These are phyloP conservation scores for Nothophaeocryptopus gaeumannii DNA, from an alignment of 2,329 filamentous ascomycete genomes.

Conservation along the genomic window DNA sequence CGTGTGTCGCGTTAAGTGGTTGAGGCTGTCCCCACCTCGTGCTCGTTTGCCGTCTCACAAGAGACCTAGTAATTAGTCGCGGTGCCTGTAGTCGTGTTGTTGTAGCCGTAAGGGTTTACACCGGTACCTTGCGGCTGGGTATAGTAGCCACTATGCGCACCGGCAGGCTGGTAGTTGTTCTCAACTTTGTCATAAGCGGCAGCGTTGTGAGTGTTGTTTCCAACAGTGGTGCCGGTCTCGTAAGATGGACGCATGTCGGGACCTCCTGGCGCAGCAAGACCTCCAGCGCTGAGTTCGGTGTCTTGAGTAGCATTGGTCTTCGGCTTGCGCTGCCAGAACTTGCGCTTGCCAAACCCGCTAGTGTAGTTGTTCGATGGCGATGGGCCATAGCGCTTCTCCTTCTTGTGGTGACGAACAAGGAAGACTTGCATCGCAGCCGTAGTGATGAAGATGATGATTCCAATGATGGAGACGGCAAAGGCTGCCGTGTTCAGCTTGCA, in stretches of 20 bases:
- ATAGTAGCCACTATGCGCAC: constrained; percentile 44
- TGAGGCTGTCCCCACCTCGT: too few relatives aligned
- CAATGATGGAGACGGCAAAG: constrained; percentile 75
- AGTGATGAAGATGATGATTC: constrained; percentile 72
- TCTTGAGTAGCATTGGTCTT: constrained; percentile 38
- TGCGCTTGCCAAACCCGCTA: constrained; percentile 51
- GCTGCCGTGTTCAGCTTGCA: constrained; percentile 75
- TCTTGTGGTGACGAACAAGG: constrained; percentile 68
- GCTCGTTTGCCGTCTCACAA: too few relatives aligned
- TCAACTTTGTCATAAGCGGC: constrained; percentile 32
- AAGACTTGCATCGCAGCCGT: constrained; percentile 67
- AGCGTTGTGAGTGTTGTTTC: constrained; percentile 31
- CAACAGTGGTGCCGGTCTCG: constrained; percentile 51
- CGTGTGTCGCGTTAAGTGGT: too few relatives aligned
- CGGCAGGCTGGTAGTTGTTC: constrained; percentile 21
- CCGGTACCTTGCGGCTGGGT: constrained; percentile 43
- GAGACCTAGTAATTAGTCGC: constrained; percentile 32
- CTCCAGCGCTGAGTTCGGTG: constrained; percentile 42
- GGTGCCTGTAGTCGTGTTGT: constrained; percentile 29
- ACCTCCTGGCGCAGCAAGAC: constrained; percentile 28
- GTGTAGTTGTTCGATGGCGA: constrained; percentile 67
- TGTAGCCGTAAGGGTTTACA: constrained; percentile 41
- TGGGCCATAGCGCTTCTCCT: constrained; percentile 69
- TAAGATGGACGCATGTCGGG: constrained; percentile 45
- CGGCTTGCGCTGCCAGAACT: constrained; percentile 33